A percentile compares a stretch with the other conserved stretches of the same genome.
These are phyloP conservation scores for Punica granatum DNA, from an alignment of 345 rosid genomes.

Conservation along the genomic window DNA sequence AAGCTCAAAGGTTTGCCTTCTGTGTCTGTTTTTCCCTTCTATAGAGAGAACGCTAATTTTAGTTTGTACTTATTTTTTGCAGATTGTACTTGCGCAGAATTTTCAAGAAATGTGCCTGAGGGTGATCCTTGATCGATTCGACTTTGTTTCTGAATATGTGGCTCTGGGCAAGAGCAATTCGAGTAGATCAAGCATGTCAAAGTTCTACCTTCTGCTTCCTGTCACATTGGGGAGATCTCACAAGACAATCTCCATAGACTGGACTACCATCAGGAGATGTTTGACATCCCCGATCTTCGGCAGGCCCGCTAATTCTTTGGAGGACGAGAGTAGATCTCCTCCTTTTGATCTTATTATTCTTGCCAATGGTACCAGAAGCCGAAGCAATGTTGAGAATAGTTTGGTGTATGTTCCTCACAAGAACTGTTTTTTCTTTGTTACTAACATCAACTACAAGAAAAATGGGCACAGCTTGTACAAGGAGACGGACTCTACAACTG, in stretches of 20 bases:
- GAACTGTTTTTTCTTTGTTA: conserved; percentile 50
- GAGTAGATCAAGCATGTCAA: conserved; percentile 32
- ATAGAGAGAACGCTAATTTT: conserved; percentile 6
- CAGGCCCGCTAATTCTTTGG: conserved; percentile 24
- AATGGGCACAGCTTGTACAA: conserved; percentile 39
- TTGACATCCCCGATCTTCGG: conserved; percentile 70
- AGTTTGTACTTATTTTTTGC: conserved; percentile 13
- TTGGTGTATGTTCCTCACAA: conserved; percentile 55
- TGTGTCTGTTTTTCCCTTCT: conserved; percentile 10
- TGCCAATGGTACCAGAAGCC: conserved; percentile 50
- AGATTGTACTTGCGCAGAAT: conserved; percentile 53
- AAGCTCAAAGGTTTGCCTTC: too few relatives aligned
- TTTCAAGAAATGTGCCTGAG: conserved; percentile 82
- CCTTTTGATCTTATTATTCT: conserved; percentile 33
- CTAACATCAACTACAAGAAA: conserved; percentile 34
- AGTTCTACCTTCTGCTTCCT: conserved; percentile 83
- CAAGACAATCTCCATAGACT: conserved; percentile 39
- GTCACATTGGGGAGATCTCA: conserved; percentile 24
- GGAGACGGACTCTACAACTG: conserved; percentile 29
- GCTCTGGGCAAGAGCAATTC: conserved; percentile 38
- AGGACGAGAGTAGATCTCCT: conserved; percentile 16
- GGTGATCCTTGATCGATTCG: conserved; percentile 56
- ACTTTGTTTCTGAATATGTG: conserved; percentile 47
- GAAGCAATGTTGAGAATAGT: conserved; percentile 61
- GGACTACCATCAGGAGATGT: conserved; percentile 60